Percentiles rank a stretch among this genome's conserved stretches.
Conservation (phyloP, 2,329 filamentous ascomycete genomes). For the Cordyceps pruinosa region DNA sequence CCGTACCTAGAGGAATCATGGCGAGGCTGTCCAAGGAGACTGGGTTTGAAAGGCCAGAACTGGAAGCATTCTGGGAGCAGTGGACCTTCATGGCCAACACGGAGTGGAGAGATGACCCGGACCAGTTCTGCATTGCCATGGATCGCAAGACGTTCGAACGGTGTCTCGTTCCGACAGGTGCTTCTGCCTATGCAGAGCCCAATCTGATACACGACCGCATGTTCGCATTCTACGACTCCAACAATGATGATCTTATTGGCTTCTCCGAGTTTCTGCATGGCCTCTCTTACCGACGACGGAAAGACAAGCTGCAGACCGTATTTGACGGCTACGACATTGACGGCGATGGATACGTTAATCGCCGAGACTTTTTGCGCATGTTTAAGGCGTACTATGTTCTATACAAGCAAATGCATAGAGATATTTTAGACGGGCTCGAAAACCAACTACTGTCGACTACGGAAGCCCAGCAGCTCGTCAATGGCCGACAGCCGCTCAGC, state of each 20-base stretch:
- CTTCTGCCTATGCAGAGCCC: conserved; percentile 67
- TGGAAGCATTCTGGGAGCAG: conserved; percentile 94
- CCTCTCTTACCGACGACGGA: conserved; percentile 61
- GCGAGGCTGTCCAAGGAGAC: conserved; percentile 64
- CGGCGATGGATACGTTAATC: conserved; percentile 74
- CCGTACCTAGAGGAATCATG: conserved; percentile 60
- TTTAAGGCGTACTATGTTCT: conserved; percentile 89
- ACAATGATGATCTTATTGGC: conserved; percentile 80
- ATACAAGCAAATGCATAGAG: conserved; percentile 81
- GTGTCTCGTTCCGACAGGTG: conserved; percentile 79
- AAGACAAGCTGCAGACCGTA: conserved; percentile 64
- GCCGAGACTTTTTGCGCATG: conserved; percentile 83
- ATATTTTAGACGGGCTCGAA: conserved; percentile 71
- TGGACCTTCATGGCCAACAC: conserved; percentile 90
- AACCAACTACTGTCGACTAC: conserved; percentile 71
- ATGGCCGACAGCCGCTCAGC: conserved; percentile 68
- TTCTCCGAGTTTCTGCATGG: conserved; percentile 89
- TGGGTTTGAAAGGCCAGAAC: conserved; percentile 74
- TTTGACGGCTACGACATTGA: conserved; percentile 92
- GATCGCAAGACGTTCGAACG: conserved; percentile 89
- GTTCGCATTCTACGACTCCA: conserved; percentile 93
- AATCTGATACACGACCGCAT: conserved; percentile 94
- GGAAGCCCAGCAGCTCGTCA: conserved; percentile 69
- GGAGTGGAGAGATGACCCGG: conserved; percentile 75
- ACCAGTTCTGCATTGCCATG: conserved; percentile 72